A percentile compares a stretch with the other conserved stretches of the same genome.
phyloP scores from a whole-genome alignment of 176 grass and related monocot species.

The Miscanthus lutarioriparius region DNA sequence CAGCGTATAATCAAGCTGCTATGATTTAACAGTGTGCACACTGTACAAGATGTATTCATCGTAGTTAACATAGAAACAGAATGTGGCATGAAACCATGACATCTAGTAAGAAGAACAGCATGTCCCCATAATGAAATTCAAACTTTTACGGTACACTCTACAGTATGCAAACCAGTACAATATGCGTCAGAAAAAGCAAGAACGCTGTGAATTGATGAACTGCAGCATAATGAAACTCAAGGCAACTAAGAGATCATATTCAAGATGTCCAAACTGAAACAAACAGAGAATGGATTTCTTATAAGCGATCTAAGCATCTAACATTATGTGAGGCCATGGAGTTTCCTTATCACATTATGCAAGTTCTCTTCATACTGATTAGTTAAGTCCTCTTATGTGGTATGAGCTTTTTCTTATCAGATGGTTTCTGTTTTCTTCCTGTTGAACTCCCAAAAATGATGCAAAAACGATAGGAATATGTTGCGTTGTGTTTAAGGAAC shows the following conservation, averaged over 20 bases:
- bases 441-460: neutral
- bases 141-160: neutral
- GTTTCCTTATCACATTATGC: neutral
- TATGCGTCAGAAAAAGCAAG: neutral
- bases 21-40: neutral
- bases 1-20: neutral
- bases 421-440: neutral
- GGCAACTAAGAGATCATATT: neutral
- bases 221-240: neutral
- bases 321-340: neutral
- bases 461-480: neutral
- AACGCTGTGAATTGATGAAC: neutral
- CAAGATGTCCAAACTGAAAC: neutral
- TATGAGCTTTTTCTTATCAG: neutral
- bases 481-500: neutral
- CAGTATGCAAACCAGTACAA: neutral
- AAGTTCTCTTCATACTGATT: neutral
- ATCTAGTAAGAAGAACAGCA: neutral
- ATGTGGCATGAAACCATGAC: neutral
- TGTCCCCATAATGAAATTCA: neutral
- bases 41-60: neutral
- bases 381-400: neutral
- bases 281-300: neutral
- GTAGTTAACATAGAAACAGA: neutral
- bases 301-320: neutral